Evolutionary conservation across 1,139 yeast genomes (phyloP), one percentile per base, ranked within the genome.

Genomic region (Arxiozyma heterogenica): DNA sequence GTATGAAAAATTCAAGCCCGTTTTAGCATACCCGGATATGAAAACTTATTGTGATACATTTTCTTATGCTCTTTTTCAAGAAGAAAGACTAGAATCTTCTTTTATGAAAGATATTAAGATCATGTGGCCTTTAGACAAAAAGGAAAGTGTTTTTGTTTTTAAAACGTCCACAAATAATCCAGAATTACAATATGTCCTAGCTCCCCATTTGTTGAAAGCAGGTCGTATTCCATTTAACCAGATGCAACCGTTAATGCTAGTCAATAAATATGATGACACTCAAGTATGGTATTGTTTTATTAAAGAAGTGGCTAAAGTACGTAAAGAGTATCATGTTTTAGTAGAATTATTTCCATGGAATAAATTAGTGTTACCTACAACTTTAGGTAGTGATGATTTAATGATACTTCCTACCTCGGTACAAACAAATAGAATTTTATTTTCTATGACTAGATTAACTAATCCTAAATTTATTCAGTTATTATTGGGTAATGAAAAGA

Each of bases 371-470:
- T 69, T 83, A 53, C 88, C 87, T 3, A 53, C 70, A 51, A 58
- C 53, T 66, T 54, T 49, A 53, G 62, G 53, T 49, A 66, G 51
- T 54, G 64, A 44, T 60, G 71, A 53, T 71, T 81, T 64, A 58
- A 79, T 78, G 44, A 64, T 84, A 17, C 64, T 84, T 53, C 88
- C 89, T 0, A 82, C 83, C 15, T 79, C 85, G 8, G 78, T 81
- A 6, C 85, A 85, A 2, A 79, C 82, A 9, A 77, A 81, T 50
- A 71, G 90, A 65, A 81, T 82, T 3, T 72, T 83, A 63, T 75
- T 77, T 60, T 85, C 89, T 0, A 84, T 83, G 87, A 73, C 80
- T 1, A 74, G 79, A 51, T 73, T 83, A 39, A 75, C 75, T 44
- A 82, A 83, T 63, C 79, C 81, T 6, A 77, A 74, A 55, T 84